These are phyloP conservation scores for Lenwebbia sp. DNA, from an alignment of 345 rosid species.

Conservation along the genomic window DNA sequence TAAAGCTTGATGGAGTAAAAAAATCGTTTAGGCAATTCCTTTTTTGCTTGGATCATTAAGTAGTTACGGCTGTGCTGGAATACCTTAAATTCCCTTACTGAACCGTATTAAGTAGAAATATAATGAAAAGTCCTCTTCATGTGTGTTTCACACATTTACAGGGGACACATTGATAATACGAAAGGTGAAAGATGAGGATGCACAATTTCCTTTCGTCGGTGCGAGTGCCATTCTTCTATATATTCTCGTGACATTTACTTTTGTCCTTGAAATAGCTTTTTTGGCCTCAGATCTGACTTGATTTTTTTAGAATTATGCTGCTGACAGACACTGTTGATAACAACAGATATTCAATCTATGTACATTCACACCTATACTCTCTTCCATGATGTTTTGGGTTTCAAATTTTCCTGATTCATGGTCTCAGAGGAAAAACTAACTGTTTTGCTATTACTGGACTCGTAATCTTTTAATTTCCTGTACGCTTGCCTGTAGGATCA, in stretches of 20 bases:
- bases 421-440: background rate
- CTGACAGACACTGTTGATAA: background rate
- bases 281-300: background rate
- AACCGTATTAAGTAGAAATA: background rate
- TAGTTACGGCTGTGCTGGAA: background rate
- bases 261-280: background rate
- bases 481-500: background rate
- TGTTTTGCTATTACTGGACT: background rate
- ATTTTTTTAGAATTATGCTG: background rate
- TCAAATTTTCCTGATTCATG: background rate
- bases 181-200: background rate
- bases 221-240: background rate
- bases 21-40: fast-evolving
- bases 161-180: background rate
- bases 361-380: background rate
- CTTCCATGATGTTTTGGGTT: background rate
- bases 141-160: background rate
- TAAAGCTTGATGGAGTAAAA: background rate
- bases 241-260: background rate
- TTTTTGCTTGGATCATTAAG: background rate
- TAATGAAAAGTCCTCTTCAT: background rate
- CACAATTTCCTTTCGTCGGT: background rate
- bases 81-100: background rate
- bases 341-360: background rate
- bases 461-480: background rate